Evolutionary conservation across 225 moss, liverwort and hornwort species (phyloP).

Genomic region (Climacium dendroides): DNA sequence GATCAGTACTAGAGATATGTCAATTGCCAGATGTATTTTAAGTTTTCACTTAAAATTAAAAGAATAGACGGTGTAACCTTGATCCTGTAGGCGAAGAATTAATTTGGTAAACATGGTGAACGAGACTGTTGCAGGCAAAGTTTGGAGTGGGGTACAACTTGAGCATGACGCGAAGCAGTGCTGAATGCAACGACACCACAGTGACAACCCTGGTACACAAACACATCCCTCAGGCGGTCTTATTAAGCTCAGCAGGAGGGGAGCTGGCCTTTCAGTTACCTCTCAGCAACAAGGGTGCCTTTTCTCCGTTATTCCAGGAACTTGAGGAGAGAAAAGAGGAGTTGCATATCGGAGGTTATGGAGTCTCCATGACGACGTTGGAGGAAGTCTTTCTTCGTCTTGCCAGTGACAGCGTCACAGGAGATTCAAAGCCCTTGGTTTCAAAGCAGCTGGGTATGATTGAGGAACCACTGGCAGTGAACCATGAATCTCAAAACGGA

Average conservation of each 20-base stretch:
- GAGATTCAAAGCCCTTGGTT: background rate
- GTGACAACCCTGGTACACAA: constrained; percentile 51
- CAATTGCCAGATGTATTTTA: background rate
- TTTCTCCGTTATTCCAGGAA: constrained; percentile 60
- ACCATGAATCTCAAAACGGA: background rate
- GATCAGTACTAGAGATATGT: background rate
- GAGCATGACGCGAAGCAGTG: constrained; percentile 76
- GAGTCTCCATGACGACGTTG: constrained; percentile 94
- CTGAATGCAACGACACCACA: constrained; percentile 40
- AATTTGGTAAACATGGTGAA: background rate
- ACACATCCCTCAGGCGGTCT: constrained; percentile 46
- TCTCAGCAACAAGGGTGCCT: constrained; percentile 56
- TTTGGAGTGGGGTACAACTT: constrained; percentile 94
- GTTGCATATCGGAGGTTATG: constrained; percentile 63
- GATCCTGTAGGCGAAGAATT: background rate
- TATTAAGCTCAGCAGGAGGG: constrained; percentile 82
- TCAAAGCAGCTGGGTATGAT: background rate
- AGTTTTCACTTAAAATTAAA: background rate
- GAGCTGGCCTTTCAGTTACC: constrained; percentile 86
- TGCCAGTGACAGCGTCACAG: constrained; percentile 18
- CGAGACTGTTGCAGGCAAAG: constrained; percentile 46
- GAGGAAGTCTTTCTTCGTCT: constrained; percentile 94
- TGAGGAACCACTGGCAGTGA: background rate
- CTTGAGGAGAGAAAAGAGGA: constrained; percentile 60
- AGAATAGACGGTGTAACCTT: background rate